Evolutionary conservation across 108 stramenopile genomes (phyloP).

Genomic region (Bacterosira constricta): DNA sequence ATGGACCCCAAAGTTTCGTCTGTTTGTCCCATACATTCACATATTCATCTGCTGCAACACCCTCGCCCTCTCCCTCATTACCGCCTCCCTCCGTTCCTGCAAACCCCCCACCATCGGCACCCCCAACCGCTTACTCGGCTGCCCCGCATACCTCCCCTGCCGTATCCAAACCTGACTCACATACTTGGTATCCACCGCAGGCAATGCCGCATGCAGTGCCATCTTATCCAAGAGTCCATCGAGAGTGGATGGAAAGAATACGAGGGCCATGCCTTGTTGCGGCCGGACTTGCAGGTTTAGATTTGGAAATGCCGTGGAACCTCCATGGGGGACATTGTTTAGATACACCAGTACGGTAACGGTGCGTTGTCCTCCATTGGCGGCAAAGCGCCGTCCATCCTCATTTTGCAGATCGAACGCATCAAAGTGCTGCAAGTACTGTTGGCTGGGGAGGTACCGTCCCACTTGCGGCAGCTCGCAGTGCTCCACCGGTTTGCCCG

Average conservation of each 20-base stretch:
- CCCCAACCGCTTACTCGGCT: conserved; percentile 69
- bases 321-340: conserved; percentile 89
- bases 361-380: conserved; percentile 93
- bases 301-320: conserved; percentile 88
- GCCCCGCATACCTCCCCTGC: conserved; percentile 80
- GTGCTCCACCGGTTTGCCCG: conserved; percentile 84
- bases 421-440: conserved; percentile 89
- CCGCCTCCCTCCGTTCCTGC: conserved; percentile 43
- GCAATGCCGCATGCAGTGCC: conserved; percentile 91
- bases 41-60: too few relatives aligned
- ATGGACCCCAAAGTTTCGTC: too few relatives aligned
- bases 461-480: conserved; percentile 94
- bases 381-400: conserved; percentile 80
- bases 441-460: conserved; percentile 82
- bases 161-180: conserved; percentile 99
- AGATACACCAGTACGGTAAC: conserved; percentile 96
- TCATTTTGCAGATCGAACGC: conserved; percentile 87
- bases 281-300: conserved; percentile 84
- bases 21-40: too few relatives aligned
- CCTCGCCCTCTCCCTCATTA: conserved; percentile 17
- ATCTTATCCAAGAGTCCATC: conserved; percentile 89
- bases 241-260: conserved; percentile 96
- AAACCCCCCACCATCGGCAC: conserved; percentile 70
- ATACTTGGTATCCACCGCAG: conserved; percentile 90
- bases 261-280: conserved; percentile 82